Evolutionary conservation across 2,329 filamentous ascomycete species (phyloP), one percentile per base, ranked within the genome.

Genomic region (Clarireedia homoeocarpa): DNA sequence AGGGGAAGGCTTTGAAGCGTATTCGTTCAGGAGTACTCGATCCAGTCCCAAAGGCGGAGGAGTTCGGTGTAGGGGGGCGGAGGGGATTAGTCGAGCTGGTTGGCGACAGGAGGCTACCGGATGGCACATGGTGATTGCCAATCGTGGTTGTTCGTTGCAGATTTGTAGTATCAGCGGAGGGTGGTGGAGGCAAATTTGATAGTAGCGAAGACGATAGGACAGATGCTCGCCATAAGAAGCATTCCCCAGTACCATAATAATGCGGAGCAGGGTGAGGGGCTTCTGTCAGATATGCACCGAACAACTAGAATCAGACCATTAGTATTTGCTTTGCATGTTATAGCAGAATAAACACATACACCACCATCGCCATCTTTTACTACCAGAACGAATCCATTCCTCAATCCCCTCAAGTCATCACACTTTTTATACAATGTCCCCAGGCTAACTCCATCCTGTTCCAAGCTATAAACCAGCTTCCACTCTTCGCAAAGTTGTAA

Each of bases 171-270:
- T 88, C 83, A 42, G 79, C 78, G 48, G 77, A 82, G 3, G 88
- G 88, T 0, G 86, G 88, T 0, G 85, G 87, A 1, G 88, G 88
- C 12, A 78, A 71, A 58, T 79, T 53, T 3, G 57, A 46, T 9
- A 65, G 70, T 48, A 72, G 72, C 7, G 75, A 66, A 0, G 82
- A 72, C 1, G 83, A 76, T 36, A 91, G 75, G 4, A 86, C 73
- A 46, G 84, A 83, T 0, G 88, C 86, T 48, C 88, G 83, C 89
- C 89, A 95, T 61, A 95, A 81, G 71, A 95, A 99, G 72, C 92
- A 97, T 72, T 99, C 94, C 66, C 94, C 94, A 12, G 90, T 96
- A 66, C 94, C 94, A 71, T 89, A 99, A 76, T 96, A 99, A 61
- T 91, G 88, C 2, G 89, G 74, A 1, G 83, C 77, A 0, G 90